Evolutionary conservation across 2,329 filamentous ascomycete species (phyloP).

Genomic region (Verticillium tricorpus): DNA sequence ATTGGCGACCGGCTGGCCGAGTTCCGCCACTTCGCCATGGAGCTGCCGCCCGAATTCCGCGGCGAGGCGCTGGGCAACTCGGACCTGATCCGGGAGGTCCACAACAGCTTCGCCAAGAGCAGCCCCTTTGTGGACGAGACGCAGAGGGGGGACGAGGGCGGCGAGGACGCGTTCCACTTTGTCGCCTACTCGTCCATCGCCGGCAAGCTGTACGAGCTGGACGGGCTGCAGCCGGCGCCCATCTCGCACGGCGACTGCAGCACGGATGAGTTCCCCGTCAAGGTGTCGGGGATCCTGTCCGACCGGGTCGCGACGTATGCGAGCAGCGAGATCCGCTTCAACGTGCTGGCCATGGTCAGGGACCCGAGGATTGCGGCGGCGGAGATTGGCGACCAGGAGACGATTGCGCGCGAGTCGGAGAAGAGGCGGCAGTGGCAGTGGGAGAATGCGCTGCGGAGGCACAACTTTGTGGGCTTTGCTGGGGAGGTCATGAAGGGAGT

Average conservation of each 20-base stretch:
- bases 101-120: conserved; percentile 85
- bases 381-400: conserved; percentile 78
- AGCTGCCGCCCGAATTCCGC: conserved; percentile 69
- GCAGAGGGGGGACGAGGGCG: conserved; percentile 59
- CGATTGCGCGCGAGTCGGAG: conserved; percentile 71
- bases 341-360: conserved; percentile 85
- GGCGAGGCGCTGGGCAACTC: conserved; percentile 59
- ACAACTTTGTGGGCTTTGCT: conserved; percentile 96
- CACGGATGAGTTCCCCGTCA: conserved; percentile 66
- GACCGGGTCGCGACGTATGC: conserved; percentile 82
- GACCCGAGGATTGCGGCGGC: conserved; percentile 73
- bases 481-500: conserved; percentile 87
- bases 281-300: conserved; percentile 83
- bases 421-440: conserved; percentile 87
- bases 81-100: conserved; percentile 69
- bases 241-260: conserved; percentile 80
- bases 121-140: conserved; percentile 94
- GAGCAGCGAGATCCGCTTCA: conserved; percentile 85
- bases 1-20: conserved; percentile 67
- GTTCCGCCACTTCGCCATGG: conserved; percentile 85
- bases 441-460: conserved; percentile 86
- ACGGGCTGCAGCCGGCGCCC: conserved; percentile 88
- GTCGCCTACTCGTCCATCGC: conserved; percentile 86
- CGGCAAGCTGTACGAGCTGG: conserved; percentile 84
- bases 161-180: conserved; percentile 95